Conservation (phyloP, 805 yeast species). For the Starmerella riodocensis region DNA sequence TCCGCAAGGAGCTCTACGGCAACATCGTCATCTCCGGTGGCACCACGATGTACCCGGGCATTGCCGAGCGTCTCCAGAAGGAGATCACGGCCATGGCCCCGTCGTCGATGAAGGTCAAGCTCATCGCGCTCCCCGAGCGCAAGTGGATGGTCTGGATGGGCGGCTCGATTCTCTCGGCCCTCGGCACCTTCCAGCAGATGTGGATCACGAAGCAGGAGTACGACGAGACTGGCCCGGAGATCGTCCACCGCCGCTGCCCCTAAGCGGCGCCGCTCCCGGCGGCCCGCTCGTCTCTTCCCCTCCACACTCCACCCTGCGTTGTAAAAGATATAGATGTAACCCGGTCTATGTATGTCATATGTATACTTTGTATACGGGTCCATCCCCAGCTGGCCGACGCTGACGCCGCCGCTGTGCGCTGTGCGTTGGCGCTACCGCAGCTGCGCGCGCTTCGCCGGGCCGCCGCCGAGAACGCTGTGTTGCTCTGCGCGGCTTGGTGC, state of each 20-base stretch:
- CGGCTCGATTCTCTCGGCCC: slow-evolving; percentile 97
- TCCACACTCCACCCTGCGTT: neutral
- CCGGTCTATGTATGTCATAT: neutral
- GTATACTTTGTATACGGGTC: too few relatives aligned
- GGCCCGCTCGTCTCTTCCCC: neutral
- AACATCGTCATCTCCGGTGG: slow-evolving; percentile 99
- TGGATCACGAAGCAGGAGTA: slow-evolving; percentile 99
- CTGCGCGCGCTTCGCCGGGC: too few relatives aligned
- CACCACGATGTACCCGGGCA: slow-evolving; percentile 99
- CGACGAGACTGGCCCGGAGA: slow-evolving; percentile 99
- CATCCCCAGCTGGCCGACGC: too few relatives aligned
- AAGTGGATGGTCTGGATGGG: slow-evolving; percentile 99
- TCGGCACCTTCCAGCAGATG: slow-evolving; percentile 99
- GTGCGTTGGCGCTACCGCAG: too few relatives aligned
- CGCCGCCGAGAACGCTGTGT: too few relatives aligned
- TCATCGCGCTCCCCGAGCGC: slow-evolving; percentile 98
- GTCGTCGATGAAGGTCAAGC: slow-evolving; percentile 98
- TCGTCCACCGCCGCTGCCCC: slow-evolving; percentile 93
- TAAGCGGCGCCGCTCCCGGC: slow-evolving; percentile 32
- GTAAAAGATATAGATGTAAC: neutral
- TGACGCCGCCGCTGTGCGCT: too few relatives aligned
- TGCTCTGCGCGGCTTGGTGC: too few relatives aligned
- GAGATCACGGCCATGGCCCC: slow-evolving; percentile 99
- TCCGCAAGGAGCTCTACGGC: slow-evolving; percentile 96
- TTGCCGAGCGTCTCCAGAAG: slow-evolving; percentile 99